Evolutionary conservation across 2,329 filamentous ascomycete species (phyloP), one percentile per base, ranked within the genome.

Genomic region (Xylaria digitata): DNA sequence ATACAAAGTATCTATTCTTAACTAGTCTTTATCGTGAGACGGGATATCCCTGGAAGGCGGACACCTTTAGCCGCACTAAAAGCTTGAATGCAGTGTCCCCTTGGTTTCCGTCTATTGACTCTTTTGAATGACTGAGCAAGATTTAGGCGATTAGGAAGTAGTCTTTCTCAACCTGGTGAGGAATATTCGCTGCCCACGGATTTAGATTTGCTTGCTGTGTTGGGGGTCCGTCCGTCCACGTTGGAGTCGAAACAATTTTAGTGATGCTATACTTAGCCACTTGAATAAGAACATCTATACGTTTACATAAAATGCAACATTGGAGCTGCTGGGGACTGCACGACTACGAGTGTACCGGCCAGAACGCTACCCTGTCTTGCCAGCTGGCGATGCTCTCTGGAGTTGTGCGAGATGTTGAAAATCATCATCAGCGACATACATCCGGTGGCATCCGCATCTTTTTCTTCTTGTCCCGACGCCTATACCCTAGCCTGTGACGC

Each of bases 401-500:
- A 7, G n/a, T 53, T 23, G 11, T 34, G 4, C 40, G 43, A n/a
- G 19, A 26, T n/a, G 40, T 48, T n/a, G 26, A 57, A 52, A 34
- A 42, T 32, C 23, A 34, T 63, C 6, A 48, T 48, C 53, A 43
- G 37, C 15, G 50, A 40, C 6, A 34, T 17, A 40, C 15, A 26
- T 15, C 23, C 32, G 55, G 21, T 15, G 6, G 6, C 19, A 32
- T 26, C 19, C 23, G 60, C n/a, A 40, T 23, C 6, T 30, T 32
- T 45, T 46, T 30, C 30, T 48, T 92, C 13, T 15, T 91, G 96
- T 95, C 19, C 32, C 30, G 2, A 43, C 61, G 9, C 19, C 21
- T 19, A 45, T 48, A 40, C 45, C 17, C 3, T 65, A 9, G 34
- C 13, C 17, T 42, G 17, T 54, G 53, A 58, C 53, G 42, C 48